Percentiles rank a stretch among this genome's conserved stretches.
phyloP scores from a whole-genome alignment of 1,139 yeast genomes.

The Nakaseomyces bracarensis region DNA sequence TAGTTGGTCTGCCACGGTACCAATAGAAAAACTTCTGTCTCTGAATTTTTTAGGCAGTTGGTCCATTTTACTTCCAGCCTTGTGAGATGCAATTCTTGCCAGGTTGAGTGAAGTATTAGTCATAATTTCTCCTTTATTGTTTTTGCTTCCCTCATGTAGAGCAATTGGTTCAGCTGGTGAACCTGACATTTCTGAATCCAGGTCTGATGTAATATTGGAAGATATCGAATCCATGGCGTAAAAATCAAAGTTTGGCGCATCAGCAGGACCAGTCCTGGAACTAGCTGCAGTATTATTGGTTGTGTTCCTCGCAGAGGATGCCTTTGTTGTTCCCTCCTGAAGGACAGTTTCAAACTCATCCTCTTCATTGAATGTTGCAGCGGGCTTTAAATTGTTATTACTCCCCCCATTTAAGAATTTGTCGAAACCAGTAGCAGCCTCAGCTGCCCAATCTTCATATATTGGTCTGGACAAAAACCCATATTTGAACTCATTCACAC shows the following conservation, averaged over 20 bases:
- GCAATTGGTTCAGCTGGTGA: conserved; percentile 12
- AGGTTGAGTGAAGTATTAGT: conserved; percentile 11
- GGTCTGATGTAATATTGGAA: conserved; percentile 5
- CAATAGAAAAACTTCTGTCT: conserved; percentile 32
- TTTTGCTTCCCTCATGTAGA: conserved; percentile 8
- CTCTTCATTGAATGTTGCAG: conserved; percentile 1
- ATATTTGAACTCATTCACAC: conserved; percentile 41
- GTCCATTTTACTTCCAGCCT: conserved; percentile 15
- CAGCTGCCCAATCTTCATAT: conserved; percentile 38
- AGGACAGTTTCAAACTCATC: conserved; percentile 2
- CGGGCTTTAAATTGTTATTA: background rate
- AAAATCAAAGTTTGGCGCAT: conserved; percentile 10
- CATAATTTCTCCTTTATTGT: background rate
- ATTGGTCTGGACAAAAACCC: conserved; percentile 43
- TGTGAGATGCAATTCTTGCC: conserved; percentile 29
- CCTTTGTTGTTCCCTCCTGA: background rate
- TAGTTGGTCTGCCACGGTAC: conserved; percentile 21
- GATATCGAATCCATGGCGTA: conserved; percentile 13
- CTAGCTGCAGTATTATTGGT: conserved; percentile 3
- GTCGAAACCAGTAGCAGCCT: conserved; percentile 32
- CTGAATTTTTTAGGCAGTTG: conserved; percentile 29
- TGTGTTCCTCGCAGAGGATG: background rate
- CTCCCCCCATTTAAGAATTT: conserved; percentile 19
- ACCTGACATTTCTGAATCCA: conserved; percentile 8
- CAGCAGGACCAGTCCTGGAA: background rate